Evolutionary conservation across 345 rosid genomes (phyloP).

Genomic region (Microthlaspi erraticum): DNA sequence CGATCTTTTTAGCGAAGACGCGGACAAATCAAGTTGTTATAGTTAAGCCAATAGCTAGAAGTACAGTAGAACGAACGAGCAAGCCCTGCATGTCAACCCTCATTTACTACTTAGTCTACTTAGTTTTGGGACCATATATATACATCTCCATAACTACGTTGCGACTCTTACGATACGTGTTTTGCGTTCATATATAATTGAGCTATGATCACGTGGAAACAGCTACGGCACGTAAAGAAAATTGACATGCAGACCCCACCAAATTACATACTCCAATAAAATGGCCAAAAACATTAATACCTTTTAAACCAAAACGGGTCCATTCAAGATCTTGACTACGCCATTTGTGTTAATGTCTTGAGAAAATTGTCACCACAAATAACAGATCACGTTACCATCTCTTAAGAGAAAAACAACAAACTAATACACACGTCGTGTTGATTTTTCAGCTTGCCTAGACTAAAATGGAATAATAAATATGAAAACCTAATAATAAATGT

Average conservation of each 20-base stretch:
- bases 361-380: slow-evolving; percentile 12
- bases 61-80: slow-evolving; percentile 13
- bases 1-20: slow-evolving; percentile 19
- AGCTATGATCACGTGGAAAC: slow-evolving; percentile 41
- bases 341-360: slow-evolving; percentile 27
- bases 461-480: not conserved
- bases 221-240: slow-evolving; percentile 37
- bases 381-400: slow-evolving; percentile 6
- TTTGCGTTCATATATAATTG: slow-evolving; percentile 37
- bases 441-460: slow-evolving; percentile 7
- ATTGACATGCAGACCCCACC: slow-evolving; percentile 43
- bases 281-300: slow-evolving; percentile 31
- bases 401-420: slow-evolving; percentile 1
- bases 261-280: slow-evolving; percentile 29
- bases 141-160: slow-evolving; percentile 39
- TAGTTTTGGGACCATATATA: slow-evolving; percentile 40
- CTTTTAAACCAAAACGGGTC: slow-evolving; percentile 40
- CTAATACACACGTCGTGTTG: slow-evolving; percentile 4
- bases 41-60: not conserved
- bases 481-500: not conserved
- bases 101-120: slow-evolving; percentile 42
- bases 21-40: slow-evolving; percentile 17
- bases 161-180: slow-evolving; percentile 38
- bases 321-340: slow-evolving; percentile 30
- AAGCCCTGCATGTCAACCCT: slow-evolving; percentile 38